Evolutionary conservation across 495 filamentous ascomycete genomes (phyloP), one percentile per base, ranked within the genome.

Genomic region (Penicillium macrosclerotiorum): DNA sequence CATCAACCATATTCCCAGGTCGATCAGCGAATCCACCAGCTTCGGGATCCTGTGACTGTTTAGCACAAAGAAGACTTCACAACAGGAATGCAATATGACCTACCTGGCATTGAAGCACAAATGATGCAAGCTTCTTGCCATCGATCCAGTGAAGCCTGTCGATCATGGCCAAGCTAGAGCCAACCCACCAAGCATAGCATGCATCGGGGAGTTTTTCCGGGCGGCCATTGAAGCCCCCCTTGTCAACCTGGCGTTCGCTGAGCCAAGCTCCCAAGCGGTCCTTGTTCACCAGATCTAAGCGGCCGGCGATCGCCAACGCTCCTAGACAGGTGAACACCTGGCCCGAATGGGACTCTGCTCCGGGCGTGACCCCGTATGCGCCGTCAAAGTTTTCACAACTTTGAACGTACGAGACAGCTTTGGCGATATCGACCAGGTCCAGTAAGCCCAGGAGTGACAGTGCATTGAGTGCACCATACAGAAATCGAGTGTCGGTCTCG

Each of bases 171-270:
- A 98, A 63, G 61, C 90, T 95, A 55, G 84, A 87, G 42, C 86
- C 64, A 18, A 96, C 93, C 93, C 93, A 98, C 93, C 93, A 98
- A 60, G 88, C 94, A 64, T 98, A 98, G 68, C 93, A 98, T 5
- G 95, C 90, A 70, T 98, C 94, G 63, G 92, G 90, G 40, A 90
- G 71, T 71, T 98, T 98, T 69, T 97, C 94, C 1, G 93, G 93
- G 37, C 93, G 78, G 3, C 93, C 93, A 59, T 97, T 98, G 22
- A 98, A 69, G 4, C 93, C 93, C 24, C 94, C 94, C 18, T 82
- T 84, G 7, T 88, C 78, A 11, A 94, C 71, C 58, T 98, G 93
- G 23, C 93, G 74, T 65, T 98, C 93, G 67, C 90, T 93, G 20
- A 98, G 78, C 93, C 93, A 98, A 14, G 80, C 77, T 1, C 85